Evolutionary conservation across 2,329 filamentous ascomycete species (phyloP).

Genomic region (Epichloe gansuensis): DNA sequence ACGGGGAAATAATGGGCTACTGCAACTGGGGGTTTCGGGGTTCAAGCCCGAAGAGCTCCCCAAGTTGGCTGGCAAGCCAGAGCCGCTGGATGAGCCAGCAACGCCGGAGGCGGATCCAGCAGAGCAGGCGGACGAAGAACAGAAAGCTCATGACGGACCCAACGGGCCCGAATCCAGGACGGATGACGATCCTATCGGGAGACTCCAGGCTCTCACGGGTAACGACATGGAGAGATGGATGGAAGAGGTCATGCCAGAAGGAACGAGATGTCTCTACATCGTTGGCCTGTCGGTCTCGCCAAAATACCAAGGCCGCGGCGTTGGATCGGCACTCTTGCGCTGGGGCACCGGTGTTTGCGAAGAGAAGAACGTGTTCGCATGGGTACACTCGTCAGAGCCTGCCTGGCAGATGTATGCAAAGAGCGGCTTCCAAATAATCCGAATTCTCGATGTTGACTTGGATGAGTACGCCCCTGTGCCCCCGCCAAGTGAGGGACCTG

Average conservation of each 20-base stretch:
- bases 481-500: constrained; percentile 13
- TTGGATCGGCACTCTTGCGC: constrained; percentile 20
- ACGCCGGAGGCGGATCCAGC: neutral
- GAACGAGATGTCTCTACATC: constrained; percentile 20
- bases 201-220: constrained; percentile 18
- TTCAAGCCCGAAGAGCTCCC: constrained; percentile 15
- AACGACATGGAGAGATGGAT: constrained; percentile 20
- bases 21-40: constrained; percentile 20
- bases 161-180: constrained; percentile 5
- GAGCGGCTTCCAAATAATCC: constrained; percentile 18
- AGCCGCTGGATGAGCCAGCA: neutral
- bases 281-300: constrained; percentile 20
- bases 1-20: constrained; percentile 17
- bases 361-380: constrained; percentile 16
- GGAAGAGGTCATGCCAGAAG: constrained; percentile 19
- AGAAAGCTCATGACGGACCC: neutral
- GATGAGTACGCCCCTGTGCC: constrained; percentile 19
- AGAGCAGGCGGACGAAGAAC: neutral
- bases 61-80: constrained; percentile 7
- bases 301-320: constrained; percentile 17
- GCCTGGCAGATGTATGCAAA: constrained; percentile 18
- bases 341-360: constrained; percentile 21
- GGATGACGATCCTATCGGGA: constrained; percentile 14
- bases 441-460: constrained; percentile 18
- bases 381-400: constrained; percentile 24